Conservation (phyloP, 2,329 filamentous ascomycete species). For the Phyllosticta ampelicida region DNA sequence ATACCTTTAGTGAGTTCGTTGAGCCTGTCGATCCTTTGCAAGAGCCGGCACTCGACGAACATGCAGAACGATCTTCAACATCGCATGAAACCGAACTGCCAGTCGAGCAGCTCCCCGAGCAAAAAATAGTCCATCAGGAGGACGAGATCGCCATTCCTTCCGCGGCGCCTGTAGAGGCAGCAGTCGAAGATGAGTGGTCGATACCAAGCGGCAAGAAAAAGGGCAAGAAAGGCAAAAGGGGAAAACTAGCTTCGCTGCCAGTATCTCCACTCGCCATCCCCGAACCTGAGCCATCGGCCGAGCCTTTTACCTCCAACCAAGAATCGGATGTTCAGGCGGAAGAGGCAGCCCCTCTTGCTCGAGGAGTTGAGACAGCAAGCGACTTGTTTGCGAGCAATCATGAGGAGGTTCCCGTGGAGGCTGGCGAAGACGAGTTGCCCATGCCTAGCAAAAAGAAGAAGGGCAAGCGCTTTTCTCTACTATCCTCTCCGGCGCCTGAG, state of each 20-base stretch:
- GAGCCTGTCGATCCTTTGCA: not conserved
- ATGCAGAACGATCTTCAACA: not conserved
- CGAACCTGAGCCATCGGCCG: too few relatives aligned
- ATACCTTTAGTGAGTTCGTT: not conserved
- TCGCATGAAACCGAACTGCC: not conserved
- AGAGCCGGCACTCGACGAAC: not conserved
- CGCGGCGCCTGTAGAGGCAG: not conserved
- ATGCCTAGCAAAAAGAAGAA: not conserved
- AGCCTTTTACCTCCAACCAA: too few relatives aligned
- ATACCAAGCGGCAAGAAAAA: not conserved
- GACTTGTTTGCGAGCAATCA: too few relatives aligned
- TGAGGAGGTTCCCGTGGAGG: too few relatives aligned
- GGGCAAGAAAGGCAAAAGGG: conserved; percentile 11
- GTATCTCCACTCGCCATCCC: too few relatives aligned
- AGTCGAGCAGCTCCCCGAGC: not conserved
- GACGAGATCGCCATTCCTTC: not conserved
- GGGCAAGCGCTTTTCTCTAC: conserved; percentile 14
- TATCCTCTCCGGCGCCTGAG: not conserved
- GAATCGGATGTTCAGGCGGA: too few relatives aligned
- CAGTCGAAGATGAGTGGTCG: not conserved
- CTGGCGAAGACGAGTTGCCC: not conserved
- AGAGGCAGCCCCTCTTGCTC: too few relatives aligned
- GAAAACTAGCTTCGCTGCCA: not conserved
- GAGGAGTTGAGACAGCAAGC: too few relatives aligned
- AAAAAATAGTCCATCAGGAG: not conserved